Percentiles rank a stretch among this genome's conserved stretches.
Evolutionary conservation across 305 asterid species (phyloP).

Genomic region (Fraxinus albicans): DNA sequence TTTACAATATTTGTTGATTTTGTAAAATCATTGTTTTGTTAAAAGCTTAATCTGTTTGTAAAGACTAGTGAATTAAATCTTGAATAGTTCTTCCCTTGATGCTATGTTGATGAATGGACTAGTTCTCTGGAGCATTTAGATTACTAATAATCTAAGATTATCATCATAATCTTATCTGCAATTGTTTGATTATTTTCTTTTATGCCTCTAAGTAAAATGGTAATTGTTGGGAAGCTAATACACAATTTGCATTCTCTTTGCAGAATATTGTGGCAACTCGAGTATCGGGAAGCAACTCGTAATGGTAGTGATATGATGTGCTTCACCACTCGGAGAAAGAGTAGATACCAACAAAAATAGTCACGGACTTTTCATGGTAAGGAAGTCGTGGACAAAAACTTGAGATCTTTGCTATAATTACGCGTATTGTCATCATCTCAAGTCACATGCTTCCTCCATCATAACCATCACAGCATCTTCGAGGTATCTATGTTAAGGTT

Average conservation of each 20-base stretch:
- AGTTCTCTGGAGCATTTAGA: no score
- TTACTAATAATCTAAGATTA: no score
- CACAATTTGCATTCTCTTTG: neutral
- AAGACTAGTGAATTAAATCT: no score
- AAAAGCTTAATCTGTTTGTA: no score
- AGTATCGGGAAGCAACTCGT: neutral
- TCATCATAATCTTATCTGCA: neutral
- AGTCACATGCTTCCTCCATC: neutral
- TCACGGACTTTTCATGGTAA: neutral
- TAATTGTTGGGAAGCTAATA: neutral
- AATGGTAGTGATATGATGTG: neutral
- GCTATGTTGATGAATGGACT: no score
- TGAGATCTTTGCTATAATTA: neutral
- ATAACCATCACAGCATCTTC: neutral
- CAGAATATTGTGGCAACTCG: neutral
- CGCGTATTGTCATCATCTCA: neutral
- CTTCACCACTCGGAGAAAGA: neutral
- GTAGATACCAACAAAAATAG: neutral
- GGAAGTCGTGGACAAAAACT: neutral
- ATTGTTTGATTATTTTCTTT: neutral
- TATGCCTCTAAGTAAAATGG: neutral
- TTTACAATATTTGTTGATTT: neutral
- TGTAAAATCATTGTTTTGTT: no score
- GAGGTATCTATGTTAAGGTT: neutral
- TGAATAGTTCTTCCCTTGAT: no score